Conservation (phyloP, 2,329 filamentous ascomycete genomes). For the Exophiala sp. region DNA sequence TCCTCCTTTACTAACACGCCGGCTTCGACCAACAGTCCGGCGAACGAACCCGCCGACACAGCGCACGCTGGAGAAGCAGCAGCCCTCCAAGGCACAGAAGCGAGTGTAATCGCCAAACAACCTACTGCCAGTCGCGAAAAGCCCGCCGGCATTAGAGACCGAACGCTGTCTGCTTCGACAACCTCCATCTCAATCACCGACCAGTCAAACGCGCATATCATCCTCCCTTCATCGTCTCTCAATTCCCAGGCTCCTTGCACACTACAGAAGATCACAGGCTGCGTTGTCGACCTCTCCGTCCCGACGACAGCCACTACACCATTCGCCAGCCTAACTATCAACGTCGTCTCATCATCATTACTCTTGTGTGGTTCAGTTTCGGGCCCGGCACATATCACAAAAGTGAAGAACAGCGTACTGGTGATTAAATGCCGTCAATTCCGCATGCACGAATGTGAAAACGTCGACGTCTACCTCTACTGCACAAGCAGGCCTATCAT, state of each 20-base stretch:
- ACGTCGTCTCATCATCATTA: slow-evolving; percentile 63
- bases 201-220: slow-evolving; percentile 66
- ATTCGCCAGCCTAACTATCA: slow-evolving; percentile 66
- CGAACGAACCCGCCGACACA: slow-evolving; percentile 36
- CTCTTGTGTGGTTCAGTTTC: slow-evolving; percentile 71
- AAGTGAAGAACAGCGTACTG: slow-evolving; percentile 59
- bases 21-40: slow-evolving; percentile 15
- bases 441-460: slow-evolving; percentile 78
- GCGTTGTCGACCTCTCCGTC: slow-evolving; percentile 73
- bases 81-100: slow-evolving; percentile 22
- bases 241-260: slow-evolving; percentile 68
- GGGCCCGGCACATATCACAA: slow-evolving; percentile 79
- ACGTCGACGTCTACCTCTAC: slow-evolving; percentile 77
- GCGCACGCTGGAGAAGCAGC: slow-evolving; percentile 18
- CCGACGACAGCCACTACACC: slow-evolving; percentile 44
- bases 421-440: slow-evolving; percentile 81
- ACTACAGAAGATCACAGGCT: slow-evolving; percentile 61
- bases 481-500: slow-evolving; percentile 85
- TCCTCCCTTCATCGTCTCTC: slow-evolving; percentile 65
- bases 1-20: slow-evolving; percentile 31
- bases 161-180: slow-evolving; percentile 56
- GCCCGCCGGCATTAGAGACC: slow-evolving; percentile 10
- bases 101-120: background rate
- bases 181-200: slow-evolving; percentile 59
- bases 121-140: slow-evolving; percentile 32